Evolutionary conservation across 306 rosid genomes (phyloP).

Genomic region (Cyclanthera cordifolia): DNA sequence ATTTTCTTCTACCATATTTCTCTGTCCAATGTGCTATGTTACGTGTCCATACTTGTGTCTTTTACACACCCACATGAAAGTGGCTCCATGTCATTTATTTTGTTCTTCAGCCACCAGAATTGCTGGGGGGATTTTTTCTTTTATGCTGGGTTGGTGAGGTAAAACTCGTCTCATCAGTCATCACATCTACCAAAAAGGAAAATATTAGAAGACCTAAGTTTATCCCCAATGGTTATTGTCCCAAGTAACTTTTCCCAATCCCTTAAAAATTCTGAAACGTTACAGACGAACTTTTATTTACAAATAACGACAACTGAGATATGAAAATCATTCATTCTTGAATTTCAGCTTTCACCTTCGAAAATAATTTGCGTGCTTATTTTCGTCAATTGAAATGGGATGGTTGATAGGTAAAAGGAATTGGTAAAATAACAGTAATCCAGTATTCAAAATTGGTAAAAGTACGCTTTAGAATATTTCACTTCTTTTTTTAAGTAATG

Average conservation of each 20-base stretch:
- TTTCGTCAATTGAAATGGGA: no score
- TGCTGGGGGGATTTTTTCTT: neutral
- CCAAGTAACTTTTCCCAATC: neutral
- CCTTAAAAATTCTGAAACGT: neutral
- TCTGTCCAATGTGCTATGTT: neutral
- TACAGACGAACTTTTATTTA: neutral
- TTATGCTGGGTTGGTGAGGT: neutral
- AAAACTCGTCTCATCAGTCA: neutral
- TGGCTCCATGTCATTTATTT: slow-evolving; percentile 12
- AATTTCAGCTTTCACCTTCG: no score
- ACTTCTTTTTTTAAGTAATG: neutral
- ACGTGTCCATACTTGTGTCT: neutral
- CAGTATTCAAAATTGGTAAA: no score
- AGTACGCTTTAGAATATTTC: neutral
- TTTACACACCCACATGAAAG: slow-evolving; percentile 8
- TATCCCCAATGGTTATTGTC: neutral
- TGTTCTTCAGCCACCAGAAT: slow-evolving; percentile 3
- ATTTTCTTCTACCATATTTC: slow-evolving; percentile 8
- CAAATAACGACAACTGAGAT: neutral
- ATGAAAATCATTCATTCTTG: neutral
- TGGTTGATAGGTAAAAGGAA: no score
- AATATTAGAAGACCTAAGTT: neutral
- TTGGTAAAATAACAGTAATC: no score
- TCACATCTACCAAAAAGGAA: neutral
- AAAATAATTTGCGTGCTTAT: no score